Evolutionary conservation across 2,329 filamentous ascomycete species (phyloP).

Genomic region (Sporothrix sp.): DNA sequence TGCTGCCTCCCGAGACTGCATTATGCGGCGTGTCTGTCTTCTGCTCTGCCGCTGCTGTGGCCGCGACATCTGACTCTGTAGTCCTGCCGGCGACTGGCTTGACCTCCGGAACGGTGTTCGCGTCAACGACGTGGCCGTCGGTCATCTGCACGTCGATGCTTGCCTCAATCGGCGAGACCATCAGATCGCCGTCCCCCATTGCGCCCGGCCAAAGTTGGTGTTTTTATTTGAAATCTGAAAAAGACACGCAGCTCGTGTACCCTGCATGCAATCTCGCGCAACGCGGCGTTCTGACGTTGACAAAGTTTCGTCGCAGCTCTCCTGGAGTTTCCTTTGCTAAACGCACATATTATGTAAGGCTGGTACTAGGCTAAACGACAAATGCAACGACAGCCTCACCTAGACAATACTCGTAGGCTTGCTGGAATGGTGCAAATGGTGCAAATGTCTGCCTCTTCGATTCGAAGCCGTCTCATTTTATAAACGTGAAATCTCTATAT

Average conservation of each 20-base stretch:
- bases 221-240: too few relatives aligned
- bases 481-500: too few relatives aligned
- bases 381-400: not conserved
- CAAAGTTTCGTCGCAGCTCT: not conserved
- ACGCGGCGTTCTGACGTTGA: too few relatives aligned
- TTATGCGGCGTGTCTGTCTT: not conserved
- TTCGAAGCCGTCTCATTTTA: too few relatives aligned
- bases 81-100: not conserved
- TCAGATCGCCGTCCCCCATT: conserved; percentile 1
- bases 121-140: not conserved
- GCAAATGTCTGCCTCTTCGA: too few relatives aligned
- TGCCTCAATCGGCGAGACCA: conserved; percentile 4
- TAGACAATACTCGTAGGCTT: too few relatives aligned
- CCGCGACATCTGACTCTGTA: not conserved
- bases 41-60: not conserved
- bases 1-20: not conserved
- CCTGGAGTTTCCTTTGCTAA: not conserved
- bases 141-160: not conserved
- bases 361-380: not conserved
- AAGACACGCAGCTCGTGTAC: too few relatives aligned
- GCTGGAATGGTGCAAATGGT: too few relatives aligned
- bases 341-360: conserved; percentile 1
- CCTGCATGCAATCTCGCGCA: too few relatives aligned
- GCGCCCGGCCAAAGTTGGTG: not conserved
- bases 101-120: not conserved